These are phyloP conservation scores for Daphne laureola DNA, from an alignment of 441 rosid genomes.

Conservation along the genomic window DNA sequence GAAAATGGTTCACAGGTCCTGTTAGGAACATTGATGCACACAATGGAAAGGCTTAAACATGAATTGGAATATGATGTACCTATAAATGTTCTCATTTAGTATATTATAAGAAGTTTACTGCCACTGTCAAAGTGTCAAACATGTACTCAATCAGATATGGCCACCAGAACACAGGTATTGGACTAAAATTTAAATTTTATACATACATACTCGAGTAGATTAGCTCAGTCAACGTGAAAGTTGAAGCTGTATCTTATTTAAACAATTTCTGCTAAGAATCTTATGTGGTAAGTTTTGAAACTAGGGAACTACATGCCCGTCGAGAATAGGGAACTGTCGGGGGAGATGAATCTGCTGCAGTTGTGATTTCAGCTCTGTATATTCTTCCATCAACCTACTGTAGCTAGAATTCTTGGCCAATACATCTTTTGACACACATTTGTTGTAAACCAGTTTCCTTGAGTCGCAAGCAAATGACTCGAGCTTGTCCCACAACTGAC, in stretches of 20 bases:
- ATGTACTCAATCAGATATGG: no score
- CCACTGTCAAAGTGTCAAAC: no score
- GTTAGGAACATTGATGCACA: slow-evolving; percentile 36
- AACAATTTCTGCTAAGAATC: background rate
- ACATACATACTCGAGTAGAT: no score
- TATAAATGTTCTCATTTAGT: no score
- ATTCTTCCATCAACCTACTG: slow-evolving; percentile 35
- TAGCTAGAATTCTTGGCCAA: slow-evolving; percentile 58
- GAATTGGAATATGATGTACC: no score
- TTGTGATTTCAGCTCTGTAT: slow-evolving; percentile 25
- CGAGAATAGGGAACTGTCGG: slow-evolving; percentile 21
- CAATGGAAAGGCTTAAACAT: slow-evolving; percentile 20
- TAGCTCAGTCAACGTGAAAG: no score
- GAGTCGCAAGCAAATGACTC: slow-evolving; percentile 36
- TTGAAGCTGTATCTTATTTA: background rate
- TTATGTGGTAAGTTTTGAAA: background rate
- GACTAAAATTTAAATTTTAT: no score
- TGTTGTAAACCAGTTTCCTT: slow-evolving; percentile 26
- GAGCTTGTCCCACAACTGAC: slow-evolving; percentile 27
- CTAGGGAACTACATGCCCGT: slow-evolving; percentile 27
- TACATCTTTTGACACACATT: slow-evolving; percentile 58
- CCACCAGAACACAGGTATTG: no score
- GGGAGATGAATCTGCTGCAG: slow-evolving; percentile 7
- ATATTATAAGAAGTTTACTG: no score
- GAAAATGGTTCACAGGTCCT: slow-evolving; percentile 60